These are phyloP conservation scores for Zygosaccharomyces lentus DNA, from an alignment of 805 yeast genomes.

Conservation along the genomic window DNA sequence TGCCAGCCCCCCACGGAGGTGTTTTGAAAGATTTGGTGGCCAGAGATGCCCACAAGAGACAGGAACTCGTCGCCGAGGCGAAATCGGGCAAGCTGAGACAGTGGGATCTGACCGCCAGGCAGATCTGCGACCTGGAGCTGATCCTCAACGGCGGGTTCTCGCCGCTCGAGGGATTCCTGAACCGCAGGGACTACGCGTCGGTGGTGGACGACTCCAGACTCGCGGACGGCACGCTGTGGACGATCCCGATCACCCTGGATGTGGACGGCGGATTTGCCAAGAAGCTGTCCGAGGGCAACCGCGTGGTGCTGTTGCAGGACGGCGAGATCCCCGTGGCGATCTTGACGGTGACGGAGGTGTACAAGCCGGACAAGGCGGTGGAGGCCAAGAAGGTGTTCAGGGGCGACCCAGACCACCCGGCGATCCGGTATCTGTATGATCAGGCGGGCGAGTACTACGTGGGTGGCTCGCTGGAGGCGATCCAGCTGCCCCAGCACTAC, in stretches of 20 bases:
- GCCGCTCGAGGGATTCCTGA: constrained; percentile 65
- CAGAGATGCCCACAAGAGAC: constrained; percentile 66
- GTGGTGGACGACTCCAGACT: constrained; percentile 69
- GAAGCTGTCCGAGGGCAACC: constrained; percentile 48
- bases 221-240: constrained; percentile 74
- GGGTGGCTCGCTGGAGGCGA: constrained; percentile 85
- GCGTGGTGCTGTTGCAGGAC: constrained; percentile 73
- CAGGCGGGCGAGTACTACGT: constrained; percentile 78
- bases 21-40: constrained; percentile 75
- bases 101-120: constrained; percentile 67
- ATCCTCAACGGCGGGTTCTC: constrained; percentile 93
- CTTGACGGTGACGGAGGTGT: constrained; percentile 72
- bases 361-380: constrained; percentile 68
- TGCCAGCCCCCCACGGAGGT: constrained; percentile 93
- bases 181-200: constrained; percentile 56
- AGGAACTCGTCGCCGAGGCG: constrained; percentile 55
- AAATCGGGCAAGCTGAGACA: constrained; percentile 39
- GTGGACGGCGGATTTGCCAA: constrained; percentile 50
- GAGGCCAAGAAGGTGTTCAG: constrained; percentile 89
- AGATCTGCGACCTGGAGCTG: constrained; percentile 87
- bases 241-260: constrained; percentile 90
- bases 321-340: constrained; percentile 78
- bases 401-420: constrained; percentile 97
- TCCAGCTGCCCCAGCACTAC: constrained; percentile 79
- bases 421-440: constrained; percentile 66